A percentile compares a stretch with the other conserved stretches of the same genome.
Evolutionary conservation across 192 early-diverging fungal species (phyloP).

Genomic region (Linnemannia elongata): DNA sequence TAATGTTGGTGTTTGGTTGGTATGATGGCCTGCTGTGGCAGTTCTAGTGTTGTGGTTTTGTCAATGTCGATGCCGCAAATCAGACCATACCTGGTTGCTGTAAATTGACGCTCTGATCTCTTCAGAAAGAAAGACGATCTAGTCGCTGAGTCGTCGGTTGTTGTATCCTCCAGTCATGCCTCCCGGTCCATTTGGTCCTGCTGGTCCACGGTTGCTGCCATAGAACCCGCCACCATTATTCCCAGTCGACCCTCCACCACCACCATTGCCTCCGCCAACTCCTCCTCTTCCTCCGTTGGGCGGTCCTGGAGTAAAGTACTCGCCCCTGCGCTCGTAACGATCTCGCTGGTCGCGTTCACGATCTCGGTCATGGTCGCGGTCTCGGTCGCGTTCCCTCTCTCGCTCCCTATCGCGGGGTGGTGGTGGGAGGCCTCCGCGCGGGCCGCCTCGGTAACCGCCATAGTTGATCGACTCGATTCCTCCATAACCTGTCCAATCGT

Average conservation of each 20-base stretch:
- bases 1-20: neutral
- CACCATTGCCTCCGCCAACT: neutral
- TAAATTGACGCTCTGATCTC: neutral
- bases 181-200: constrained; percentile 4
- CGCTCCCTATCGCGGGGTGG: constrained; percentile 42
- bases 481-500: constrained; percentile 44
- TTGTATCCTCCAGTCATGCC: constrained; percentile 30
- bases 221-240: constrained; percentile 22
- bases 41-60: too few relatives aligned
- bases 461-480: constrained; percentile 28
- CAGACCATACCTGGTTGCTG: neutral
- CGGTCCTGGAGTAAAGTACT: constrained; percentile 27
- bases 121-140: neutral
- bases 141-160: constrained; percentile 30
- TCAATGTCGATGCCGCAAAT: neutral
- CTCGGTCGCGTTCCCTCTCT: constrained; percentile 41
- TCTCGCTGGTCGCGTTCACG: constrained; percentile 34
- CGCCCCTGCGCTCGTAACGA: constrained; percentile 40
- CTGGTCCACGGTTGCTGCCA: constrained; percentile 29
- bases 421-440: constrained; percentile 41
- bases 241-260: neutral
- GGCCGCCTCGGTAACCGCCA: constrained; percentile 40
- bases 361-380: constrained; percentile 35
- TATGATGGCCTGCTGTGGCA: neutral
- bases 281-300: constrained; percentile 18